Evolutionary conservation across 805 yeast species (phyloP).

Genomic region (Alloascoidea africana): DNA sequence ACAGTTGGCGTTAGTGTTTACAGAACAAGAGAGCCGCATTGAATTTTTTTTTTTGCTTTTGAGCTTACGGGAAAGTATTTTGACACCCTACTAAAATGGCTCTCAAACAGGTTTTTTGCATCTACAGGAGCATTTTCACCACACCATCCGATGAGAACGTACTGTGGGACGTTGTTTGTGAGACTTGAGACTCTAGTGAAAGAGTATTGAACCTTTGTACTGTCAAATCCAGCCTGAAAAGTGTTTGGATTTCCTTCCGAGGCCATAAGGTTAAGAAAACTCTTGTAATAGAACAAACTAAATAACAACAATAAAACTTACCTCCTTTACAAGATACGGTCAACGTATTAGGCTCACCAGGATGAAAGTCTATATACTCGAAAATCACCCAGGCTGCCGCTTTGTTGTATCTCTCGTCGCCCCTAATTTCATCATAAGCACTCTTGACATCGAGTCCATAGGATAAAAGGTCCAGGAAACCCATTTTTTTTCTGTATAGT

Average conservation of each 20-base stretch:
- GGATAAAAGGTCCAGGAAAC: constrained; percentile 28
- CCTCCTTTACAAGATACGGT: constrained; percentile 51
- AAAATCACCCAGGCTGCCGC: constrained; percentile 37
- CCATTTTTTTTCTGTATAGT: too few species aligned
- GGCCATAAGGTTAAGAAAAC: too few species aligned
- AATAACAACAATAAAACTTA: constrained; percentile 63
- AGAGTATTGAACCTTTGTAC: too few species aligned
- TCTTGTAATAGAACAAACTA: constrained; percentile 64
- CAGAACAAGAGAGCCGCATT: too few species aligned
- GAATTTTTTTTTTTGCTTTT: too few species aligned
- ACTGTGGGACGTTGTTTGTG: constrained; percentile 66
- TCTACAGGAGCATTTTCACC: constrained; percentile 62
- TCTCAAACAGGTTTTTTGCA: background rate
- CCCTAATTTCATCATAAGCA: constrained; percentile 50
- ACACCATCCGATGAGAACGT: constrained; percentile 69
- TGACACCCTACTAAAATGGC: constrained; percentile 1
- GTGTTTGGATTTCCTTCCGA: too few species aligned
- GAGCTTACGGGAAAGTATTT: too few species aligned
- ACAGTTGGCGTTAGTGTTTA: too few species aligned
- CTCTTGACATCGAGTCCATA: constrained; percentile 53
- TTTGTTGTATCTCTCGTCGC: constrained; percentile 59
- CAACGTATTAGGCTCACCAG: constrained; percentile 31
- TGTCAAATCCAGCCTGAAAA: too few species aligned
- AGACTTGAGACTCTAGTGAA: too few species aligned
- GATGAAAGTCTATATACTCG: constrained; percentile 16